These are phyloP conservation scores for Lepidium africanum DNA, from an alignment of 345 rosid genomes.

Conservation along the genomic window DNA sequence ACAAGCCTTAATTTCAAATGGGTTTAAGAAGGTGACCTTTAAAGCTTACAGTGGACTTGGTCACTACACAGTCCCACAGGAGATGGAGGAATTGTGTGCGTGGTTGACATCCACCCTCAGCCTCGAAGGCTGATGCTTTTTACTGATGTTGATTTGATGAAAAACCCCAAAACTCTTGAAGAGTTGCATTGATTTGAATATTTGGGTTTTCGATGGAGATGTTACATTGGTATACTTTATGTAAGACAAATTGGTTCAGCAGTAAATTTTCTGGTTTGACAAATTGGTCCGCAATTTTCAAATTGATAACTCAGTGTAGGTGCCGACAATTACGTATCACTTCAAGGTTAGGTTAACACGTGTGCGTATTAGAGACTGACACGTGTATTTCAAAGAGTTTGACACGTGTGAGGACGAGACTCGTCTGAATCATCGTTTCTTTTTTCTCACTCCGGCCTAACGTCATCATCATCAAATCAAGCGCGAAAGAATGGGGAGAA, in stretches of 20 bases:
- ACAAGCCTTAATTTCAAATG: constrained; percentile 40
- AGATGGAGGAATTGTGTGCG: constrained; percentile 72
- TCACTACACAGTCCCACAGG: constrained; percentile 83
- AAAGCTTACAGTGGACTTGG: constrained; percentile 80
- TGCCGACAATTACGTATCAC: background rate
- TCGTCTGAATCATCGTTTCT: constrained; percentile 9
- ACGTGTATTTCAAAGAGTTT: background rate
- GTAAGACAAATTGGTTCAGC: background rate
- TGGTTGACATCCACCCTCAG: constrained; percentile 69
- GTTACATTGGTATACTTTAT: background rate
- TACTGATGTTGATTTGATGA: background rate
- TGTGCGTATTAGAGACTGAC: background rate
- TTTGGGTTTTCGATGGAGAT: background rate
- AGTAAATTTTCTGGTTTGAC: background rate
- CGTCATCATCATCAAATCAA: background rate
- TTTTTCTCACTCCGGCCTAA: background rate
- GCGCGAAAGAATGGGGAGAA: background rate
- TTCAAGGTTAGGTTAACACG: background rate
- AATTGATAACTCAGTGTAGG: background rate
- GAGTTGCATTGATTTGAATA: background rate
- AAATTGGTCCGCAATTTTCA: background rate
- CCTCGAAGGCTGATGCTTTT: constrained; percentile 33
- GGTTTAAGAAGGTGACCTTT: constrained; percentile 67
- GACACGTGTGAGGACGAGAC: constrained; percentile 17
- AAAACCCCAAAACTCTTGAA: background rate